Conservation (phyloP, 1,284 basidiomycete species). For the Stereum hirsutum region DNA sequence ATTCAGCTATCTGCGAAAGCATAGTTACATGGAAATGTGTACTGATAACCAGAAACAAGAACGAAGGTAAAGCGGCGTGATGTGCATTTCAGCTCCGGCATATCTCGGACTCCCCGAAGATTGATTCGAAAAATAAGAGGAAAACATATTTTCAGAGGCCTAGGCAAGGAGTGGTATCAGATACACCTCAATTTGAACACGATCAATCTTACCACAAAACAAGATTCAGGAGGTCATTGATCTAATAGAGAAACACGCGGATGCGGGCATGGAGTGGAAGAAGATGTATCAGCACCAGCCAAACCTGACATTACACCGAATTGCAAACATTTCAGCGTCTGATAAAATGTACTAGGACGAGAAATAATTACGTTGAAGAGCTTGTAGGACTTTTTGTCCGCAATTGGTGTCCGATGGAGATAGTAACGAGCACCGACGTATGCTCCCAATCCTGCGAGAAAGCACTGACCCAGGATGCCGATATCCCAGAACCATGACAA, state of each 20-base stretch:
- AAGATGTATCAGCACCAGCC: slow-evolving; percentile 11
- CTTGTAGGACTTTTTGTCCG: slow-evolving; percentile 17
- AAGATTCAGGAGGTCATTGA: neutral
- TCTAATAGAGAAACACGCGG: neutral
- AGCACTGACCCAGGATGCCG: slow-evolving; percentile 9
- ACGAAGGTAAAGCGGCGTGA: too few relatives aligned
- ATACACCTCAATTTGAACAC: too few relatives aligned
- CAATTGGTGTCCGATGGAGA: slow-evolving; percentile 10
- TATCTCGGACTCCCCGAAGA: too few relatives aligned
- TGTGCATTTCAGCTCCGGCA: too few relatives aligned
- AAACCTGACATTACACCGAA: slow-evolving; percentile 6
- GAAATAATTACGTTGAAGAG: slow-evolving; percentile 18
- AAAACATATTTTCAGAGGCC: too few relatives aligned
- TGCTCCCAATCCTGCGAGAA: slow-evolving; percentile 16
- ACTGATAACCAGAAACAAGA: too few relatives aligned
- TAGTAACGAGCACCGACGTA: slow-evolving; percentile 19
- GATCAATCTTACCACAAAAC: too few relatives aligned
- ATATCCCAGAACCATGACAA: slow-evolving; percentile 16
- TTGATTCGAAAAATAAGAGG: too few relatives aligned
- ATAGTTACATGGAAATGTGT: too few relatives aligned
- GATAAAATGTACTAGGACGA: slow-evolving; percentile 4
- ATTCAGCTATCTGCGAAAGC: too few relatives aligned
- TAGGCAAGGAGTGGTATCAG: too few relatives aligned
- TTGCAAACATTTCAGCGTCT: slow-evolving; percentile 5
- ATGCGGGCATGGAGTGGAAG: slow-evolving; percentile 11